phyloP scores from a whole-genome alignment of 139 green algal genomes.

The Trebouxia sp. region DNA sequence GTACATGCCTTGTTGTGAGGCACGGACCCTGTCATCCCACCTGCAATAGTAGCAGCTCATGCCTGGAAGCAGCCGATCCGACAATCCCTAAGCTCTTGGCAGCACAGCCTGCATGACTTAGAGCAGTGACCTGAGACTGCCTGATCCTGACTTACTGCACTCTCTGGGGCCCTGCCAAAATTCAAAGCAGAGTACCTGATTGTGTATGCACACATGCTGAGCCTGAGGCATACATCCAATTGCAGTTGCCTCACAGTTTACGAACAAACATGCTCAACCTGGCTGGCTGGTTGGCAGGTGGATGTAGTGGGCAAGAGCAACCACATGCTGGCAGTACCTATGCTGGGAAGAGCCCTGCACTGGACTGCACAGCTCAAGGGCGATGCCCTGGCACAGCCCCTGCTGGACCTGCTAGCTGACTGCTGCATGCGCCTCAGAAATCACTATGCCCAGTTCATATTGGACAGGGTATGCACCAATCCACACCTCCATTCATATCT shows the following conservation, averaged over 20 bases:
- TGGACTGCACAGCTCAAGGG: constrained; percentile 34
- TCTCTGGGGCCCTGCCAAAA: too few species aligned
- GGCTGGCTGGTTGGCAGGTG: constrained; percentile 22
- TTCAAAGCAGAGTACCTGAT: too few species aligned
- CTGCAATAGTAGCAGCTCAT: too few species aligned
- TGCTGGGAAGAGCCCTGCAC: constrained; percentile 38
- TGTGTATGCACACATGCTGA: not conserved
- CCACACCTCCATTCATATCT: not conserved
- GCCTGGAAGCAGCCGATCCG: too few species aligned
- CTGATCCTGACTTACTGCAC: too few species aligned
- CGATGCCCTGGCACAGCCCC: not conserved
- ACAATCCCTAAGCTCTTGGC: too few species aligned
- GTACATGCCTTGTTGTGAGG: too few species aligned
- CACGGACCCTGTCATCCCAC: too few species aligned
- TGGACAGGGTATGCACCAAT: constrained; percentile 9
- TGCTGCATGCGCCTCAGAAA: constrained; percentile 22
- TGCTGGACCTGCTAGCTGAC: constrained; percentile 36
- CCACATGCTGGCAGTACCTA: constrained; percentile 40
- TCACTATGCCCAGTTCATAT: constrained; percentile 30
- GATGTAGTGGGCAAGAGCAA: constrained; percentile 30
- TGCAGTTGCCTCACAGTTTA: not conserved
- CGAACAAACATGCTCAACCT: not conserved
- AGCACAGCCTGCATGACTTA: too few species aligned
- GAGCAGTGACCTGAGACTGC: too few species aligned
- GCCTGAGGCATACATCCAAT: not conserved